Base-by-base conservation (phyloP, 805 yeast species). In the Candida gorgasii region DNA sequence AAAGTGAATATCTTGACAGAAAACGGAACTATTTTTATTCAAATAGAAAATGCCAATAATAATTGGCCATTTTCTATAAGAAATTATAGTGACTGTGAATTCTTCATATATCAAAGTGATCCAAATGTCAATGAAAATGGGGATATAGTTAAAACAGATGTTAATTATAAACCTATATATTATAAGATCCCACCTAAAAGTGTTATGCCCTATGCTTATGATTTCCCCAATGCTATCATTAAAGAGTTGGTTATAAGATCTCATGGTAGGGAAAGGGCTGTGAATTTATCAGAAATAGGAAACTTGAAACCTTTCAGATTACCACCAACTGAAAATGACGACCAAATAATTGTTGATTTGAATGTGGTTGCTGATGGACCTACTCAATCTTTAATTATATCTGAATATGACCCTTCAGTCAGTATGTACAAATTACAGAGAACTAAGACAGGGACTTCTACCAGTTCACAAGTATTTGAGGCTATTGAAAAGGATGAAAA, bases 131-230 rank as follows among this genome's bases (percentile, higher is more conserved):
- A 82, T 45, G 83, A 79, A 45, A 88, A 86, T 40, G 84, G 81
- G 14, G 75, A 75, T 40, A 63, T 72, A 8, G 72, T 70, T 2
- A 73, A 67, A 19, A 58, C 67, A 1, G 81, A 76, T 36, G 69
- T 72, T 2, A 74, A 76, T 9, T 90, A 84, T 63, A 82, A 79
- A 48, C 97, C 97, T 0, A 73, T 89, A 8, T 80, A 75, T 54
- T 93, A 92, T 59, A 76, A 79, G 35, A 74, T 95, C 9, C 97
- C 98, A 0, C 81, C 95, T 1, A 80, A 80, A 55, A 86, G 96
- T 63, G 95, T 89, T 2, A 93, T 93, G 98, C 97, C 98, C 0
- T 93, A 93, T 61, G 88, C 99, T 0, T 93, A 97, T 90, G 99
- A 93, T 60, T 93, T 78, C 63, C 99, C 99, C 1, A 89, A 95